Evolutionary conservation across 345 rosid species (phyloP), one percentile per base, ranked within the genome.

Genomic region (Aurinia saxatilis): DNA sequence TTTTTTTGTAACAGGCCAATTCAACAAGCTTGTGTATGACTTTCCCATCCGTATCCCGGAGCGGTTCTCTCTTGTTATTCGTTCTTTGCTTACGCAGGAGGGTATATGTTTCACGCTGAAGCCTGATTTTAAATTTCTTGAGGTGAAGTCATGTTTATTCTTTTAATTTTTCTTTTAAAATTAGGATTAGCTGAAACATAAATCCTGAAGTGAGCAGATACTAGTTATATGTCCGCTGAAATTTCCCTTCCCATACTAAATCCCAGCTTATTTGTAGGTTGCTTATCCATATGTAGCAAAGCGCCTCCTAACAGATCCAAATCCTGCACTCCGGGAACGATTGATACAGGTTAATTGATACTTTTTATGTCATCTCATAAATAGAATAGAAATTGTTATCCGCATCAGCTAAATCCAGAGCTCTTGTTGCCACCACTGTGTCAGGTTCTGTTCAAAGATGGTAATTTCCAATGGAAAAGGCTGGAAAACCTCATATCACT

Each of bases 271-370:
- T 65, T 17, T 27, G 39, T 70, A 92, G 98, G 98, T 92, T 73
- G 98, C 98, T 18, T 92, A 92, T 77, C 98, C 98, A 60, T 92
- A 89, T 74, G 82, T 92, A 60, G 98, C 96, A 23, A 92, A 92
- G 80, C 95, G 98, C 46, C 86, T 92, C 53, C 77, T 92, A 50
- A 89, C 98, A 37, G 98, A 92, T 72, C 98, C 98, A 54, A 81
- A 92, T 74, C 98, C 96, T 18, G 96, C 98, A 63, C 95, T 92
- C 19, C 89, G 96, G 7, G 91, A 92, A 69, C 96, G 96, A 55
- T 84, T 92, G 48, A 82, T 92, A 78, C 96, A 92, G 98, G 98
- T 88, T 10, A 67, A 67, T 10, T 60, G 27, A 55, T 15, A 16
- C 5, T 51, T 63, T 46, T 27, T 23, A 56, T 38, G 42, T 50